These are phyloP conservation scores for Citrus reticulata DNA, from an alignment of 345 rosid species.

Conservation along the genomic window DNA sequence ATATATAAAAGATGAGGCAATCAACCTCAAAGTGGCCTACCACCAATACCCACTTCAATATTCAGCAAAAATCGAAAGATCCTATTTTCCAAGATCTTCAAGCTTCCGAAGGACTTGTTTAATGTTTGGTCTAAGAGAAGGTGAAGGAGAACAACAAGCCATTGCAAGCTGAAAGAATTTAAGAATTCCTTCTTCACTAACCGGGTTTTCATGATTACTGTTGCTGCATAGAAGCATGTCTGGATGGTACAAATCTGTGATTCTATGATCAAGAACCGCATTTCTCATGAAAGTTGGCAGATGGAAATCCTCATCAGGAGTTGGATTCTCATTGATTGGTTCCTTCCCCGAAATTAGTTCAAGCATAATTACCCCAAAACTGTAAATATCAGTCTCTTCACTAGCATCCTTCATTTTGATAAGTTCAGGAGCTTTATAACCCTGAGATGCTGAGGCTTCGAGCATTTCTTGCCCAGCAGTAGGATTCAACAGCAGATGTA, in stretches of 20 bases:
- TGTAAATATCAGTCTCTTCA: constrained; percentile 65
- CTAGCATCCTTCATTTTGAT: constrained; percentile 75
- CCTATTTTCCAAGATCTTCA: constrained; percentile 54
- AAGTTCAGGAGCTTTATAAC: constrained; percentile 95
- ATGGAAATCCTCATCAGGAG: constrained; percentile 55
- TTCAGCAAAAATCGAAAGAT: constrained; percentile 1
- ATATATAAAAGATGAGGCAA: constrained; percentile 12
- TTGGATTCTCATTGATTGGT: constrained; percentile 58
- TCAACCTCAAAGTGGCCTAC: constrained; percentile 13
- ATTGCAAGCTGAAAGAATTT: constrained; percentile 75
- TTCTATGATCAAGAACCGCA: constrained; percentile 56
- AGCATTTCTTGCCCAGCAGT: constrained; percentile 75
- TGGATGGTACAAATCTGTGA: constrained; percentile 64
- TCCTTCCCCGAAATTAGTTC: constrained; percentile 79
- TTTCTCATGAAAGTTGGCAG: constrained; percentile 63
- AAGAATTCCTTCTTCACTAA: constrained; percentile 58
- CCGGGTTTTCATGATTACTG: constrained; percentile 23
- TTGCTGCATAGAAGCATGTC: constrained; percentile 43
- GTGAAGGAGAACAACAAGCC: constrained; percentile 86
- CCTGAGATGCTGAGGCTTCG: constrained; percentile 68
- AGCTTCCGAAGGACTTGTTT: constrained; percentile 68
- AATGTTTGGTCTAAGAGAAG: constrained; percentile 72
- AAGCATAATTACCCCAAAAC: constrained; percentile 76
- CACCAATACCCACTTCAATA: constrained; percentile 7
- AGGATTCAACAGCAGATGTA: constrained; percentile 62